These are phyloP conservation scores for Capillidium rhysosporum DNA, from an alignment of 371 early-diverging fungal genomes.

Conservation along the genomic window DNA sequence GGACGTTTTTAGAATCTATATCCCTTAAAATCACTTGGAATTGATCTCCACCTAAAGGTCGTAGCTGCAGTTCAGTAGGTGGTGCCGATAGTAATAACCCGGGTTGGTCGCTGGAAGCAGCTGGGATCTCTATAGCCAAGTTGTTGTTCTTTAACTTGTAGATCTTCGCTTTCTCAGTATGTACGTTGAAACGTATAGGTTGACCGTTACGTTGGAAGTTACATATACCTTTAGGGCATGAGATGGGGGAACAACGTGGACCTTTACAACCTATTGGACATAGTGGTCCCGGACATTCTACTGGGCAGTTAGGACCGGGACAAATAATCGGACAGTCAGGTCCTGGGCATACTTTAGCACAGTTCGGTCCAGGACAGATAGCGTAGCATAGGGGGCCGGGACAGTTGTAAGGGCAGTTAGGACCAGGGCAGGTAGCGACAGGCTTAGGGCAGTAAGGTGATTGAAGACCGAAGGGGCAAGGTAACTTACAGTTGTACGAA, in stretches of 20 bases:
- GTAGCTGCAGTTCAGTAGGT: no score
- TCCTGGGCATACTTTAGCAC: neutral
- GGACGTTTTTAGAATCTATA: no score
- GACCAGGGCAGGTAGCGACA: neutral
- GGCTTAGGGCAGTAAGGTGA: no score
- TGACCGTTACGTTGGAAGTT: neutral
- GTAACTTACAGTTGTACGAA: no score
- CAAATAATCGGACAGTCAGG: neutral
- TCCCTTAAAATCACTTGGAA: no score
- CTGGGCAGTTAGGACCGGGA: slow-evolving; percentile 2
- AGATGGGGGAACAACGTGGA: neutral
- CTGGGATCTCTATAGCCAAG: no score
- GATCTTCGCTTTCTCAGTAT: neutral
- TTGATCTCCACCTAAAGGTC: no score
- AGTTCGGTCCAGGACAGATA: neutral
- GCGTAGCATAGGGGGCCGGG: neutral
- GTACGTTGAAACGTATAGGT: neutral
- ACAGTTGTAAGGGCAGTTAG: neutral
- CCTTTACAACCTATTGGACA: neutral
- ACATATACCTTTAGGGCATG: neutral
- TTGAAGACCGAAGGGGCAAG: no score
- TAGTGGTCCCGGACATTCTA: neutral
- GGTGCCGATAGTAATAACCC: no score
- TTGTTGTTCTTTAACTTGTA: no score
- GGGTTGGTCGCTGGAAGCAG: no score